phyloP scores from a whole-genome alignment of 495 filamentous ascomycete genomes.

The Penicillium malachiteum region DNA sequence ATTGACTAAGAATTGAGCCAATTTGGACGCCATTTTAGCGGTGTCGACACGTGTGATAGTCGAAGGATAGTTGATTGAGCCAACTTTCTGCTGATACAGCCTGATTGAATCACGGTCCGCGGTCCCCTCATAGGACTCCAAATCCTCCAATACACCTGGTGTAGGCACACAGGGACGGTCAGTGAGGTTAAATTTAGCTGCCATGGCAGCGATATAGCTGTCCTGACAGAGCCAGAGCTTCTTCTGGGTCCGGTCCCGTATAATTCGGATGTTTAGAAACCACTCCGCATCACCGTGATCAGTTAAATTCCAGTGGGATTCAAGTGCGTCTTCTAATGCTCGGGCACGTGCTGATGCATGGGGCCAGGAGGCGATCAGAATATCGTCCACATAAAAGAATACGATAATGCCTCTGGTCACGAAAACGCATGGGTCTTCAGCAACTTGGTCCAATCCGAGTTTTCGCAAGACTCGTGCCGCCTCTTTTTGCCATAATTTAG shows the following conservation, averaged over 20 bases:
- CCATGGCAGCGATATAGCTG: constrained; percentile 20
- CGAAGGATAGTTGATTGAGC: constrained; percentile 24
- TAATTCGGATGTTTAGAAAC: constrained; percentile 21
- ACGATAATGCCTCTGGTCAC: constrained; percentile 14
- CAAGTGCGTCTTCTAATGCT: constrained; percentile 4
- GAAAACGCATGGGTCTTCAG: constrained; percentile 21
- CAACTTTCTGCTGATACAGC: constrained; percentile 24
- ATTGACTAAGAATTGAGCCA: constrained; percentile 26
- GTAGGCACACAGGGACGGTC: neutral
- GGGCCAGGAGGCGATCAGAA: constrained; percentile 8
- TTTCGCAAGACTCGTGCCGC: constrained; percentile 12
- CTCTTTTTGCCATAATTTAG: constrained; percentile 23
- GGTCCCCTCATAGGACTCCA: neutral
- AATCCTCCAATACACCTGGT: constrained; percentile 6
- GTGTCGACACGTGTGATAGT: constrained; percentile 22
- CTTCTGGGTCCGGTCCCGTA: constrained; percentile 11
- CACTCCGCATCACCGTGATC: constrained; percentile 10
- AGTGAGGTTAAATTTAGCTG: constrained; percentile 11
- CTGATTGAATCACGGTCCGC: constrained; percentile 5
- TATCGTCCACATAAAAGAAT: constrained; percentile 29
- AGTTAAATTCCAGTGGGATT: constrained; percentile 5
- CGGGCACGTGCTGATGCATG: neutral
- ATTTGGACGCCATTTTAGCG: constrained; percentile 4
- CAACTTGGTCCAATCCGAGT: constrained; percentile 16
- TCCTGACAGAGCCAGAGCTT: constrained; percentile 19